phyloP scores from a whole-genome alignment of 2,329 filamentous ascomycete genomes.

The Esteya vermicola region DNA sequence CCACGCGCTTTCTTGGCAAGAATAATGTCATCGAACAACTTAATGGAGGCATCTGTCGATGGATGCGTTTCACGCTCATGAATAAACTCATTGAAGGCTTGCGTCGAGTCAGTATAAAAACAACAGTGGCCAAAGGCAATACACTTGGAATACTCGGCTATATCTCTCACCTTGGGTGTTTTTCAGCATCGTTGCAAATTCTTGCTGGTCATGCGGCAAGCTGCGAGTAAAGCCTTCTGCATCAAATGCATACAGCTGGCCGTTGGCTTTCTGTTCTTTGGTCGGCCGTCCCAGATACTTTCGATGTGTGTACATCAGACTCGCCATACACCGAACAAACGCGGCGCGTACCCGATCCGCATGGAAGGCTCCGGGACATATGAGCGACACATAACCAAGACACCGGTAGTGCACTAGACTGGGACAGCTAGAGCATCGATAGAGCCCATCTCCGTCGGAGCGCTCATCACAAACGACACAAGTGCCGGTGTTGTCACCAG shows the following conservation, averaged over 20 bases:
- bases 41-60: conserved; percentile 48
- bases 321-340: conserved; percentile 52
- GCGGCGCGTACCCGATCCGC: conserved; percentile 47
- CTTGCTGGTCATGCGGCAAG: conserved; percentile 50
- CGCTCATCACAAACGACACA: conserved; percentile 69
- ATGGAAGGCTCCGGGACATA: conserved; percentile 49
- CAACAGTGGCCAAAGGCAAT: neutral
- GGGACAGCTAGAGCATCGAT: conserved; percentile 55
- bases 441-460: conserved; percentile 57
- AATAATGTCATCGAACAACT: conserved; percentile 74
- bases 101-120: neutral
- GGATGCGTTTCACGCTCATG: conserved; percentile 61
- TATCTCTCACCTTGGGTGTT: conserved; percentile 56
- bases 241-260: conserved; percentile 49
- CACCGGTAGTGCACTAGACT: conserved; percentile 44
- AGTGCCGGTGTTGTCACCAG: conserved; percentile 41
- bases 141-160: too few species aligned
- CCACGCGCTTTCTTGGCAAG: conserved; percentile 60
- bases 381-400: conserved; percentile 46
- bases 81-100: conserved; percentile 70
- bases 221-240: conserved; percentile 52
- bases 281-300: conserved; percentile 46
- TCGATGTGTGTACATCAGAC: conserved; percentile 50
- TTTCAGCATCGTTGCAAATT: conserved; percentile 48
- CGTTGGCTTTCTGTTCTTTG: conserved; percentile 44